A percentile compares a stretch with the other conserved stretches of the same genome.
These are phyloP conservation scores for Pyrus communis DNA, from an alignment of 306 rosid genomes.

Conservation along the genomic window DNA sequence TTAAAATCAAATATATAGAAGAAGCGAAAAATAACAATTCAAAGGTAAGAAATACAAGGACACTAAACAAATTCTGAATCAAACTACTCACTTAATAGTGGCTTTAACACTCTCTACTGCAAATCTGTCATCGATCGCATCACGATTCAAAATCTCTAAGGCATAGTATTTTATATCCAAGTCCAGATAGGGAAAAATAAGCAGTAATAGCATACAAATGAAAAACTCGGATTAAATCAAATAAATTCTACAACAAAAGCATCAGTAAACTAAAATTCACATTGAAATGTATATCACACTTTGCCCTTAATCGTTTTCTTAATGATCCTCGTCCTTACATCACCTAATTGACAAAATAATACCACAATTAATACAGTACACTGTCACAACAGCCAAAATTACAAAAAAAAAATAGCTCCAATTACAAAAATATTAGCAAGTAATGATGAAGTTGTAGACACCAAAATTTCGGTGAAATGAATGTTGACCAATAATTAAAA, in stretches of 20 bases:
- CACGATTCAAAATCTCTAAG: constrained; percentile 76
- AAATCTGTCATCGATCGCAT: constrained; percentile 77
- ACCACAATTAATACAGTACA: neutral
- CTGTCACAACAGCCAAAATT: too few relatives aligned
- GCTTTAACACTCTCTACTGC: constrained; percentile 90
- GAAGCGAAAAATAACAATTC: neutral
- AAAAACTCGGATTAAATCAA: neutral
- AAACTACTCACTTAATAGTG: constrained; percentile 60
- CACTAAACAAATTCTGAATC: neutral
- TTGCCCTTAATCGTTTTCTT: constrained; percentile 81
- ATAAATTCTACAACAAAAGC: neutral
- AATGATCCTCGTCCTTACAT: constrained; percentile 90
- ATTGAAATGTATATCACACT: constrained; percentile 21
- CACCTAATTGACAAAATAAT: constrained; percentile 40
- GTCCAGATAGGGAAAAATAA: constrained; percentile 77
- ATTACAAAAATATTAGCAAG: too few relatives aligned
- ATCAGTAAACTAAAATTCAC: neutral
- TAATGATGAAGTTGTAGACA: too few relatives aligned
- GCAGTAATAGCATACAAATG: constrained; percentile 47
- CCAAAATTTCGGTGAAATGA: too few relatives aligned
- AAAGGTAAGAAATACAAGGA: neutral
- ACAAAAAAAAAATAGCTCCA: too few relatives aligned
- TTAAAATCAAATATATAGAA: constrained; percentile 2
- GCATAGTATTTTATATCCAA: constrained; percentile 83
- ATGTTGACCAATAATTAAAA: too few relatives aligned